phyloP scores from a whole-genome alignment of 257 asterid genomes.

The Verbascum thapsus region DNA sequence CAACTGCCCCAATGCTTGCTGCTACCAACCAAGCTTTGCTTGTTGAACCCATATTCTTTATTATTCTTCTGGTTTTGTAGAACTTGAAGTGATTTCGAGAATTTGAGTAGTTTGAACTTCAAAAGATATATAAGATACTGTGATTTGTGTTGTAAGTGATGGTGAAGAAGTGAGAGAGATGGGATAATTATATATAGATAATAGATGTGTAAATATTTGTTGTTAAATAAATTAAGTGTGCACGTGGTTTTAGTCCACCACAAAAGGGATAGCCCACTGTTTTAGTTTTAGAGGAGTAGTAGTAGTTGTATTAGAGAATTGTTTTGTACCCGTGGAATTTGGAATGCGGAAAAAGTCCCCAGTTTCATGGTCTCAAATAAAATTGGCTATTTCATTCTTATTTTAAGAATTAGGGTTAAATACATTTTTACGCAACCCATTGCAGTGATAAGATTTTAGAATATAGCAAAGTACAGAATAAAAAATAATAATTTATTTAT shows the following conservation, averaged over 20 bases:
- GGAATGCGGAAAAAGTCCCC: too few relatives aligned
- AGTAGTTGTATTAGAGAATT: neutral
- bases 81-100: neutral
- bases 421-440: too few relatives aligned
- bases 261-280: neutral
- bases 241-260: constrained; percentile 4
- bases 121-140: neutral
- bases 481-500: too few relatives aligned
- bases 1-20: constrained; percentile 63
- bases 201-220: neutral
- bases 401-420: too few relatives aligned
- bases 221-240: neutral
- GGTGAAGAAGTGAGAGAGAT: neutral
- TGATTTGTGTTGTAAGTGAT: constrained; percentile 2
- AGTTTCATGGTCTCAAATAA: too few relatives aligned
- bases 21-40: constrained; percentile 50
- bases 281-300: neutral
- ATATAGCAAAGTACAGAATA: too few relatives aligned
- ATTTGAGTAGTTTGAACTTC: neutral
- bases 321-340: neutral
- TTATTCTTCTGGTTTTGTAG: neutral
- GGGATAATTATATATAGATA: neutral
- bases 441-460: too few relatives aligned
- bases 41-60: constrained; percentile 36
- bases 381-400: too few relatives aligned